Evolutionary conservation across 495 filamentous ascomycete species (phyloP), one percentile per base, ranked within the genome.

Genomic region (Aspergillus coremiiformis): DNA sequence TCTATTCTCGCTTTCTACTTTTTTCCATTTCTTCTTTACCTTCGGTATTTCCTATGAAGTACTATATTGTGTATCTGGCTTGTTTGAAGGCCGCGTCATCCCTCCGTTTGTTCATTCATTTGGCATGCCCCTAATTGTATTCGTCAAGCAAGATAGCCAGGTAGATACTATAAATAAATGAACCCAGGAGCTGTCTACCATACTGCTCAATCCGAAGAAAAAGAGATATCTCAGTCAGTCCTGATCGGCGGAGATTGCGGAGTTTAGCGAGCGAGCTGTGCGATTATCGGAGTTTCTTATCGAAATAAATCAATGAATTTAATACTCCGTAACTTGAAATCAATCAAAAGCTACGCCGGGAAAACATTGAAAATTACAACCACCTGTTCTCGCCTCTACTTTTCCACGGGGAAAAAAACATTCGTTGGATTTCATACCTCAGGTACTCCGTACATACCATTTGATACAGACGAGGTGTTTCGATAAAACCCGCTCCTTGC

Each of bases 101-200:
- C 29, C 41, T 58, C 50, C 20, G 12, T 51, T 39, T 33, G 35
- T 52, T 33, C 37, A 42, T 30, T 49, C 17, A 47, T 57, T 52
- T 19, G 48, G 37, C 42, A 37, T 55, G 55, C 47, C 47, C 26
- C 47, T 50, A 57, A 47, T 45, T 53, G 26, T 44, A 37, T 44
- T 26, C 26, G 21, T 26, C 23, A 29, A 47, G 42, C n/a, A 43
- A 54, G 7, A 10, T 44, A 39, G 44, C 24, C 26, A 21, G 44
- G 57, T 59, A 56, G 49, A 59, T 59, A 59, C 47, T 56, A 56
- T 57, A 48, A 44, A 61, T 53, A 49, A 43, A 55, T 22, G 39
- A 47, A 39, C 30, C 24, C 10, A 50, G 41, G 15, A 49, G 7
- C 10, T 29, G 29, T 46, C 23, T 51, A 9, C 30, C 1, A 3